These are phyloP conservation scores for Recurvomyces mirabilis DNA, from an alignment of 495 filamentous ascomycete species.

Conservation along the genomic window DNA sequence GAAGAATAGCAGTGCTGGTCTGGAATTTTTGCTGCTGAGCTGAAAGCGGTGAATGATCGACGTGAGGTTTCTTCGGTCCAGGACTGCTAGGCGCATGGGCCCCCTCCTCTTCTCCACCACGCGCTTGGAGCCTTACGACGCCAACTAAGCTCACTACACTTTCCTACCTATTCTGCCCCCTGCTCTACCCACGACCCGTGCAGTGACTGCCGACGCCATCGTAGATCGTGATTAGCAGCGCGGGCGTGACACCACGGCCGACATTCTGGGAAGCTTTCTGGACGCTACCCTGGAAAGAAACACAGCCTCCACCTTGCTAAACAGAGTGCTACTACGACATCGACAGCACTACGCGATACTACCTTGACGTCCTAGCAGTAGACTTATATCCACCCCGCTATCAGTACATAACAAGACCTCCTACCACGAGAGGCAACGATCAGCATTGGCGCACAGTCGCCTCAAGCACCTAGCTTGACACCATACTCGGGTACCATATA, in stretches of 20 bases:
- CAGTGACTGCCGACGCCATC: too few species aligned
- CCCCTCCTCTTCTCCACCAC: neutral
- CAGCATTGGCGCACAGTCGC: slow-evolving; percentile 6
- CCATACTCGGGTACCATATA: neutral
- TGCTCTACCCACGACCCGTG: neutral
- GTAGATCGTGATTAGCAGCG: neutral
- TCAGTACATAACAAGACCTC: too few species aligned
- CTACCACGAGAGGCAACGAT: slow-evolving; percentile 8
- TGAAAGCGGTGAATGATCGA: slow-evolving; percentile 1
- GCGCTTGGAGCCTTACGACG: neutral
- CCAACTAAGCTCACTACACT: neutral
- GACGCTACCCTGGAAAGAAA: neutral
- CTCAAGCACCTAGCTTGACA: neutral
- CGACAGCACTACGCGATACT: neutral
- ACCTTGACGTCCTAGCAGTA: too few species aligned
- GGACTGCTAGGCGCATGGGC: neutral
- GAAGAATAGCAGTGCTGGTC: too few species aligned
- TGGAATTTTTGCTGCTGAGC: too few species aligned
- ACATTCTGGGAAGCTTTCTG: neutral
- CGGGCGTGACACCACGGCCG: neutral
- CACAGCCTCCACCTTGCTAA: neutral
- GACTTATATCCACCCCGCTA: too few species aligned
- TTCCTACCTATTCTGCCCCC: neutral
- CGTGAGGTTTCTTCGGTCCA: neutral
- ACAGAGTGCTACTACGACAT: neutral